phyloP scores from a whole-genome alignment of 106 monocot species.

The Dioscorea zingiberensis region DNA sequence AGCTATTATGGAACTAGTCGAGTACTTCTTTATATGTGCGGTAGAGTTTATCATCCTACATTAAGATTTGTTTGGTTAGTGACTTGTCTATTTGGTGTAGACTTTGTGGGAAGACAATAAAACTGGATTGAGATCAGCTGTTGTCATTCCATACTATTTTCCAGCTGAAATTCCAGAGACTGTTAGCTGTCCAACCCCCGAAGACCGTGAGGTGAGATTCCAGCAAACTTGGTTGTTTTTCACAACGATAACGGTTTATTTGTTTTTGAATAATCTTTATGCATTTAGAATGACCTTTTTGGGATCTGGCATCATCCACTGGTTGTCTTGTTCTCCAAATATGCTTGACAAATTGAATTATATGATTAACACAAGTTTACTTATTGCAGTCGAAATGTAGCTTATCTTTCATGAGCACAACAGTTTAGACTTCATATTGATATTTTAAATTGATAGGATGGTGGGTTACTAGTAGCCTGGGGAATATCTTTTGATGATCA shows the following conservation, averaged over 20 bases:
- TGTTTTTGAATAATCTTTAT: not conserved
- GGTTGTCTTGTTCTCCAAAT: no score
- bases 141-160: conserved; percentile 42
- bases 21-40: not conserved
- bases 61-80: not conserved
- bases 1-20: no score
- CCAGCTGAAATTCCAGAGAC: conserved; percentile 36
- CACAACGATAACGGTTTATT: not conserved
- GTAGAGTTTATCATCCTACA: not conserved
- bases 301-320: not conserved
- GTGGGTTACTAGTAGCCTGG: no score
- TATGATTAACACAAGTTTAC: not conserved
- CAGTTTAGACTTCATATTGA: no score
- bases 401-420: no score
- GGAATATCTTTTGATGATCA: not conserved
- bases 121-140: conserved; percentile 39
- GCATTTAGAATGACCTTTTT: not conserved
- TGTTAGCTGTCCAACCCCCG: conserved; percentile 34
- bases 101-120: conserved; percentile 58
- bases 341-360: not conserved
- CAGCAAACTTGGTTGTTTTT: not conserved
- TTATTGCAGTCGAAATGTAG: no score
- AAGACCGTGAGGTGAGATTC: conserved; percentile 43
- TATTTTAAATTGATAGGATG: no score
- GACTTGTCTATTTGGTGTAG: conserved; percentile 14